These are phyloP conservation scores for Spiraea crenata DNA, from an alignment of 331 rosid species.

Conservation along the genomic window DNA sequence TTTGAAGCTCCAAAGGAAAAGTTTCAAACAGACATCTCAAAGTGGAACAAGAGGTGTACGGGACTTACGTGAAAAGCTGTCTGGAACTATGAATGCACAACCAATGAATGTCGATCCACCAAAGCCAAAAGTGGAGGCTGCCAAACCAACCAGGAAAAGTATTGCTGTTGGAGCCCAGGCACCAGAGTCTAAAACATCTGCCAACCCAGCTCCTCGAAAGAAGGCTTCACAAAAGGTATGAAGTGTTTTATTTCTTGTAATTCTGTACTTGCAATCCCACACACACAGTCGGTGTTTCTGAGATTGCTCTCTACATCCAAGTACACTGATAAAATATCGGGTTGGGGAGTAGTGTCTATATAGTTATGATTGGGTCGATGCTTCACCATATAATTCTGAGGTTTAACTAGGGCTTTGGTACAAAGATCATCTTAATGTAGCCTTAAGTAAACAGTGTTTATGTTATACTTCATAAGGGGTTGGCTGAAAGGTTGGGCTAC, in stretches of 20 bases:
- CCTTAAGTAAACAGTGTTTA: neutral
- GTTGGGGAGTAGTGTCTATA: neutral
- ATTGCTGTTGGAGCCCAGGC: constrained; percentile 39
- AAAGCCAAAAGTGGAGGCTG: constrained; percentile 44
- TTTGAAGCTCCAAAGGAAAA: constrained; percentile 85
- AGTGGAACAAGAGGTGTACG: constrained; percentile 61
- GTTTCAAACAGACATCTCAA: constrained; percentile 55
- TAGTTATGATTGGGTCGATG: neutral
- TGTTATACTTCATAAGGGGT: neutral
- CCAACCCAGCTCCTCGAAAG: constrained; percentile 56
- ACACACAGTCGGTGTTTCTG: neutral
- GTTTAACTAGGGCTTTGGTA: neutral
- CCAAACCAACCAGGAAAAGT: constrained; percentile 48
- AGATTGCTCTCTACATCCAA: neutral
- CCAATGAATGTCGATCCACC: constrained; percentile 58
- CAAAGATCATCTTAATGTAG: neutral
- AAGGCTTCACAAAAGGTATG: constrained; percentile 63
- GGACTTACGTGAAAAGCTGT: constrained; percentile 75
- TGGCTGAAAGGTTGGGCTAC: neutral
- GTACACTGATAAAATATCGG: neutral
- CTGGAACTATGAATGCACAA: constrained; percentile 62
- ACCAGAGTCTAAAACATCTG: constrained; percentile 38
- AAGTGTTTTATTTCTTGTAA: neutral
- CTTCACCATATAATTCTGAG: neutral
- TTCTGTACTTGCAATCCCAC: neutral